Evolutionary conservation across 805 yeast genomes (phyloP), one percentile per base, ranked within the genome.

Genomic region (Saccharomycopsis sp.): DNA sequence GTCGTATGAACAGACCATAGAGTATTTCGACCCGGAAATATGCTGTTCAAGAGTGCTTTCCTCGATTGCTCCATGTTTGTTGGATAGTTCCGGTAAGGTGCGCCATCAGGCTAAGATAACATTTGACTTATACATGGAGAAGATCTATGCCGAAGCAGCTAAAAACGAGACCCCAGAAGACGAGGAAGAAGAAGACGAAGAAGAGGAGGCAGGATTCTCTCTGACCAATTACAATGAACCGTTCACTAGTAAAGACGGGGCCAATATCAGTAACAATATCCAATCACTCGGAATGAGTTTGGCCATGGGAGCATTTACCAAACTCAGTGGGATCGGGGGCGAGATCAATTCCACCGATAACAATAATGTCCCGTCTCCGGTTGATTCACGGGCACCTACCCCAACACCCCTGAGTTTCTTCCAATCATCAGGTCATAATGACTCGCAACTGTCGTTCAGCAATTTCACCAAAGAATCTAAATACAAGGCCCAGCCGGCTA

Each of bases 1-100:
- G 61, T 96, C 97, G 0, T 80, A 93, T 62, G 82, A 80, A 49
- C 75, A 78, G 14, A 79, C 87, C 15, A 73, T 85, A 23, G 86
- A 84, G 3, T 81, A 78, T 50, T 91, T 92, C 65, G 73, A 86
- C 0, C 84, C 91, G 0, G 87, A 82, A 15, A 85, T 89, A 51
- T 85, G 90, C 58, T 88, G 96, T 58, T 83, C 85, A 23, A 89
- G 86, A 68, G 81, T 92, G 17, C 72, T 94, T 57, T 93, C 96
- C 0, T 89, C 90, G 1, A 80, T 94, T 58, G 91, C 97, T 0
- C 88, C 94, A 0, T 83, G 94, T 1, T 73, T 93, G 58, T 78
- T 93, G 67, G 98, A 94, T 70, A 79, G 78, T 56, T 86, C 89
- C 9, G 72, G 74, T 3, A 79, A 81, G 56, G 92, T 93, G 2